These are phyloP conservation scores for Proliferodiscus dingleyae DNA, from an alignment of 2,329 filamentous ascomycete species.

Conservation along the genomic window DNA sequence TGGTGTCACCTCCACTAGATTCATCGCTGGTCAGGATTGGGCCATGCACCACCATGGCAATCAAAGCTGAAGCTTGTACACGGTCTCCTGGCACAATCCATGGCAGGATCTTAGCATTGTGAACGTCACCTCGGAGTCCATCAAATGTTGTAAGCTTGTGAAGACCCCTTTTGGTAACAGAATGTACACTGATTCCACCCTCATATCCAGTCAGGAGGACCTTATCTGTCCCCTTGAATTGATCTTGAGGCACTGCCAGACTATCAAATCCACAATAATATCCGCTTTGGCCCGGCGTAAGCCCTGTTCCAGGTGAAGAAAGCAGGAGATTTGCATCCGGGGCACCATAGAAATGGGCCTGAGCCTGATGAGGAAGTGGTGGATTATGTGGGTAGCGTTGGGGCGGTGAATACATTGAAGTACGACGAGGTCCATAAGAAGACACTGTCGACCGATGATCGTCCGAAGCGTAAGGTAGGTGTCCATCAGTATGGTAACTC, in stretches of 20 bases:
- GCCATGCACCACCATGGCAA: conserved; percentile 77
- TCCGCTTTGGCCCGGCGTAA: conserved; percentile 62
- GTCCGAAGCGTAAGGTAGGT: conserved; percentile 34
- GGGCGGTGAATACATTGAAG: conserved; percentile 49
- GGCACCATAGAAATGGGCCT: conserved; percentile 71
- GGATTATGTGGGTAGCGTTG: conserved; percentile 47
- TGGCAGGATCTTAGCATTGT: conserved; percentile 77
- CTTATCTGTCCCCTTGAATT: conserved; percentile 44
- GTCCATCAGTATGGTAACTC: conserved; percentile 44
- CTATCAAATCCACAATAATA: conserved; percentile 81
- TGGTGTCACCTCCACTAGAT: conserved; percentile 18
- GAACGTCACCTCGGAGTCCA: conserved; percentile 73
- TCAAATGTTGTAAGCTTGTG: conserved; percentile 67
- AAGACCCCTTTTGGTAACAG: conserved; percentile 66
- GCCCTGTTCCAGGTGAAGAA: conserved; percentile 43
- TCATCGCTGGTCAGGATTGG: conserved; percentile 46
- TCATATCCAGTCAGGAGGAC: conserved; percentile 75
- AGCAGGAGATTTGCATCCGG: conserved; percentile 65
- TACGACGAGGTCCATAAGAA: conserved; percentile 39
- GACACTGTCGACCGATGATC: conserved; percentile 43
- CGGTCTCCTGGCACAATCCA: conserved; percentile 54
- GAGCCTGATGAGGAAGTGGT: conserved; percentile 70
- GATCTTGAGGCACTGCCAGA: conserved; percentile 41
- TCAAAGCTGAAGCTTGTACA: conserved; percentile 60
- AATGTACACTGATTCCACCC: conserved; percentile 71